Percentiles rank a stretch among this genome's conserved stretches.
Evolutionary conservation across 768 basidiomycete genomes (phyloP).

Genomic region (Botryobasidium botryosum): DNA sequence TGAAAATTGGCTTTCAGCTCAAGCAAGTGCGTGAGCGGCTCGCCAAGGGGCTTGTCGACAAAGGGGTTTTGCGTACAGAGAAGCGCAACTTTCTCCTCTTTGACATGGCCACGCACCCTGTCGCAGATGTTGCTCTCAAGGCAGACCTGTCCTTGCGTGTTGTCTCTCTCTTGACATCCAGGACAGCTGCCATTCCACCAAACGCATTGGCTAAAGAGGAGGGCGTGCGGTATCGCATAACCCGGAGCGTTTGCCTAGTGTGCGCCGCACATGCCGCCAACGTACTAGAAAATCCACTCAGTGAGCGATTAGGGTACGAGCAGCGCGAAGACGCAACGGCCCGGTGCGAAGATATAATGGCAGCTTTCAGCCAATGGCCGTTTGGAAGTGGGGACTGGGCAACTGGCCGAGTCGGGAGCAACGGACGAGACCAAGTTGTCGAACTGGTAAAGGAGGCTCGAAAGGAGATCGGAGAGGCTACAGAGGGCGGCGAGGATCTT

Average conservation of each 20-base stretch:
- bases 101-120: slow-evolving; percentile 99
- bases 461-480: slow-evolving; percentile 47
- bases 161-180: slow-evolving; percentile 61
- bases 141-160: slow-evolving; percentile 66
- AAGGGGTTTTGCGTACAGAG: slow-evolving; percentile 95
- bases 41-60: slow-evolving; percentile 94
- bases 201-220: slow-evolving; percentile 51
- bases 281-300: slow-evolving; percentile 89
- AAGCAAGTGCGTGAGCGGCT: slow-evolving; percentile 97
- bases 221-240: slow-evolving; percentile 60
- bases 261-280: slow-evolving; percentile 89
- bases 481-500: slow-evolving; percentile 39
- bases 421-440: slow-evolving; percentile 48
- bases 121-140: slow-evolving; percentile 83
- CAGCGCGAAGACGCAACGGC: slow-evolving; percentile 86
- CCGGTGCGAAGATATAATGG: slow-evolving; percentile 84
- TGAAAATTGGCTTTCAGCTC: slow-evolving; percentile 98
- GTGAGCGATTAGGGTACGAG: slow-evolving; percentile 76
- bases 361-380: slow-evolving; percentile 84
- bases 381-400: slow-evolving; percentile 37
- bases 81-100: slow-evolving; percentile 98
- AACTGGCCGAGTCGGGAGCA: slow-evolving; percentile 17
- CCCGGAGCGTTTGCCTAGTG: slow-evolving; percentile 69
- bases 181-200: slow-evolving; percentile 64
- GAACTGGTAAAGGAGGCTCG: slow-evolving; percentile 59